Evolutionary conservation across 1,139 yeast species (phyloP).

Genomic region (Candida freyschussii): DNA sequence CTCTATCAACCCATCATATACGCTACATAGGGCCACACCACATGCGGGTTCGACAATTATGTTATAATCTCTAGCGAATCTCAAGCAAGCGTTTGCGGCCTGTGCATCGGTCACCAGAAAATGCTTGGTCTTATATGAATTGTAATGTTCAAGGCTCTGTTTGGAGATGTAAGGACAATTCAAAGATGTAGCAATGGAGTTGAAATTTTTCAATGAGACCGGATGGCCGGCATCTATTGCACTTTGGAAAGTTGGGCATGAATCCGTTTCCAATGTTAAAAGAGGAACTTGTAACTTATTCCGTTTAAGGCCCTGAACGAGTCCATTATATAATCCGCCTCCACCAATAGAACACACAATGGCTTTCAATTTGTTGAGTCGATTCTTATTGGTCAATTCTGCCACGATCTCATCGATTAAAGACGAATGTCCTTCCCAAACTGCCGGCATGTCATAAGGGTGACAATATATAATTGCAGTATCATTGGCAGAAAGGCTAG

Average conservation of each 20-base stretch:
- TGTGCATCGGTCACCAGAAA: conserved; percentile 50
- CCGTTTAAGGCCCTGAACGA: conserved; percentile 48
- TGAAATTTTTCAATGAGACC: conserved; percentile 41
- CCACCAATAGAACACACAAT: conserved; percentile 71
- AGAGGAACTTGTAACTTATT: conserved; percentile 41
- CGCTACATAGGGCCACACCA: conserved; percentile 60
- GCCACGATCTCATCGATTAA: conserved; percentile 52
- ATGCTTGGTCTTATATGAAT: conserved; percentile 37
- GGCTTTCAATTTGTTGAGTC: conserved; percentile 41
- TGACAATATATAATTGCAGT: conserved; percentile 55
- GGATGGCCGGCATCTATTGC: conserved; percentile 43
- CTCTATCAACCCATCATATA: conserved; percentile 38
- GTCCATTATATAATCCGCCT: conserved; percentile 67
- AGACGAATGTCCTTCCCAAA: conserved; percentile 68
- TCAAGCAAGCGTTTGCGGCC: conserved; percentile 47
- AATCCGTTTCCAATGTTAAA: conserved; percentile 54
- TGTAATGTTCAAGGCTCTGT: conserved; percentile 41
- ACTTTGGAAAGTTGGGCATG: conserved; percentile 52
- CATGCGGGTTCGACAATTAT: conserved; percentile 70
- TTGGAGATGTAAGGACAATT: conserved; percentile 54
- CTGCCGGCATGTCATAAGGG: conserved; percentile 57
- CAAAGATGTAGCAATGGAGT: conserved; percentile 56
- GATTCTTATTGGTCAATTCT: conserved; percentile 33
- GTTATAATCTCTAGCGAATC: conserved; percentile 44
- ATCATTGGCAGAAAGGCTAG: conserved; percentile 26